phyloP scores from a whole-genome alignment of 2,329 filamentous ascomycete species.

The Aureobasidium sp. region DNA sequence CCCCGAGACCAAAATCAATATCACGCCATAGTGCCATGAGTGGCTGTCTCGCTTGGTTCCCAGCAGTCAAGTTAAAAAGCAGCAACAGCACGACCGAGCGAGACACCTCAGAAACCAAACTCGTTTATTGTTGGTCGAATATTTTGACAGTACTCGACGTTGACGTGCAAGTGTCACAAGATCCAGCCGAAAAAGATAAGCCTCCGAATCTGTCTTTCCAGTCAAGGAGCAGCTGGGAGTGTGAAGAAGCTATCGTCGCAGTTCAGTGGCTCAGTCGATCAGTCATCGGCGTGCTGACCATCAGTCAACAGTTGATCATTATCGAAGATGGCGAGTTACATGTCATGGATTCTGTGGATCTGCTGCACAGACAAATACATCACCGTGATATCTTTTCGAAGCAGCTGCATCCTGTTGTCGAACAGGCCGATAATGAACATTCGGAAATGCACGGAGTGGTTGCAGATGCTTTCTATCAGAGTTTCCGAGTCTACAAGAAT shows the following conservation, averaged over 20 bases:
- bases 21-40: slow-evolving; percentile 85
- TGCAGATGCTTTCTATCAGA: slow-evolving; percentile 97
- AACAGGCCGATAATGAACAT: slow-evolving; percentile 81
- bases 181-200: slow-evolving; percentile 63
- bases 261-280: slow-evolving; percentile 96
- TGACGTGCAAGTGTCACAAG: slow-evolving; percentile 56
- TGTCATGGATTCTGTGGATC: slow-evolving; percentile 89
- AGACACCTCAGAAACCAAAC: slow-evolving; percentile 69
- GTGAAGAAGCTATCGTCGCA: slow-evolving; percentile 90
- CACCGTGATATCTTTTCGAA: slow-evolving; percentile 84
- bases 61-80: slow-evolving; percentile 83
- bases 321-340: slow-evolving; percentile 83
- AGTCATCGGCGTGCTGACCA: slow-evolving; percentile 83
- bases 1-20: slow-evolving; percentile 82
- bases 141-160: slow-evolving; percentile 90
- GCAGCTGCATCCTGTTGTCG: slow-evolving; percentile 77
- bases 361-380: slow-evolving; percentile 86
- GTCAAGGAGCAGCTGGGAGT: slow-evolving; percentile 80
- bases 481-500: slow-evolving; percentile 91
- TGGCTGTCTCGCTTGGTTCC: slow-evolving; percentile 94
- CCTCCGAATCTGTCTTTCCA: slow-evolving; percentile 72
- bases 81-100: slow-evolving; percentile 46
- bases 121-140: slow-evolving; percentile 98
- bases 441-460: slow-evolving; percentile 89
- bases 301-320: slow-evolving; percentile 87